Conservation (phyloP, 768 basidiomycete species). For the Pisolithus marmoratus region DNA sequence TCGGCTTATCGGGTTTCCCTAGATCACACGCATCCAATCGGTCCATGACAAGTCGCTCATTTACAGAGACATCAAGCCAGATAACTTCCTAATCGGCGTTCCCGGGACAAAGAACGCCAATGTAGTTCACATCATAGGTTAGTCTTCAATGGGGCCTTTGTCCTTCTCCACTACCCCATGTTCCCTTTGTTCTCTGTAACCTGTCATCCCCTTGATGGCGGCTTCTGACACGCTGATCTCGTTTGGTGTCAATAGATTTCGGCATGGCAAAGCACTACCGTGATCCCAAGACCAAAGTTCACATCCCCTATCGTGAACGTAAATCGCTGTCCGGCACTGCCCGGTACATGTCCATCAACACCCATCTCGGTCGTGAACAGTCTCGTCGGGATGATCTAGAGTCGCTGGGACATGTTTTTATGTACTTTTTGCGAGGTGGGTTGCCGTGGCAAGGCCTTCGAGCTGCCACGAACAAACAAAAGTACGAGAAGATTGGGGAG, state of each 20-base stretch:
- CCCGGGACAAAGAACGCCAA: conserved; percentile 89
- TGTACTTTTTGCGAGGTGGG: conserved; percentile 97
- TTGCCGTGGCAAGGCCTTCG: conserved; percentile 97
- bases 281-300: conserved; percentile 94
- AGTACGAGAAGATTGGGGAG: conserved; percentile 99
- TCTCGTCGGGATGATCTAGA: conserved; percentile 95
- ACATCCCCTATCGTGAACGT: conserved; percentile 98
- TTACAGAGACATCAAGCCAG: conserved; percentile 98
- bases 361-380: conserved; percentile 92
- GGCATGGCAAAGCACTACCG: conserved; percentile 99
- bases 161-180: background rate
- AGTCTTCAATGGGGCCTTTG: conserved; percentile 20
- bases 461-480: conserved; percentile 98
- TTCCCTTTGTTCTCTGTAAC: background rate
- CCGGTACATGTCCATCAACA: conserved; percentile 99
- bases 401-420: conserved; percentile 97
- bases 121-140: conserved; percentile 80
- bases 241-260: conserved; percentile 59
- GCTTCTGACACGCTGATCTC: conserved; percentile 8
- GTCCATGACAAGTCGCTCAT: conserved; percentile 99
- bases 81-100: conserved; percentile 97
- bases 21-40: conserved; percentile 95
- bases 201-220: background rate
- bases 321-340: conserved; percentile 96
- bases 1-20: conserved; percentile 10